Base-by-base conservation (phyloP, 73 alveolate species). In the Paramecium primaurelia region DNA sequence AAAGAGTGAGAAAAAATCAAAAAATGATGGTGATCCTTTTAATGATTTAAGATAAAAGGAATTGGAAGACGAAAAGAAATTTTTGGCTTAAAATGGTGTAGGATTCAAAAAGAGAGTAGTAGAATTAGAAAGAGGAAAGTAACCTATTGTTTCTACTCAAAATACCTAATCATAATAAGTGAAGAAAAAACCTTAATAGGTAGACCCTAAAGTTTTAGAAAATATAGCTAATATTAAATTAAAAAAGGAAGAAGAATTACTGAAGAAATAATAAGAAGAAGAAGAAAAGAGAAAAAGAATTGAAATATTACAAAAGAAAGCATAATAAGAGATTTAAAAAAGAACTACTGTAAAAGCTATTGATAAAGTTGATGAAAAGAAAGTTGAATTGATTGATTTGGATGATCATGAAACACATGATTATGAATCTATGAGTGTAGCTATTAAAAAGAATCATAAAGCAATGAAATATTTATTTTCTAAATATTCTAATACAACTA, bases 171-270 rank as follows among this genome's bases (percentile, higher is more conserved):
- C 28, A n/a, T 11, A 59, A 71, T 25, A 25, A 34, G 8, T 34
- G 45, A 64, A 64, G 84, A 45, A 89, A 32, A 71, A 89, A 28
- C 42, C 38, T 32, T 28, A 42, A 80, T n/a, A 34, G 6, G 91
- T 89, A 16, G 88, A 89, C 25, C 88, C 90, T 0, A 69, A 73
- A 42, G 94, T 83, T 16, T 38, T 89, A 44, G 88, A 71, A 88
- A 32, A 89, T 14, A 89, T 89, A 11, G 94, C 86, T 30, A 47
- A 71, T 18, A 89, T 89, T 5, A 69, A 73, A 71, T 37, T 89
- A 44, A 89, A 83, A 25, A 89, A 83, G 58, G 94, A 89, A n/a
- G 94, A 89, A 45, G 94, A 89, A 42, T 14, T 71, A 10, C 34
- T 71, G n/a, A 71, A 68, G 54, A 89, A 89, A 42, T 71, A 89